Percentiles rank a stretch among this genome's conserved stretches.
Conservation (phyloP, 208 protist genomes). For the Leishmania turanica region DNA sequence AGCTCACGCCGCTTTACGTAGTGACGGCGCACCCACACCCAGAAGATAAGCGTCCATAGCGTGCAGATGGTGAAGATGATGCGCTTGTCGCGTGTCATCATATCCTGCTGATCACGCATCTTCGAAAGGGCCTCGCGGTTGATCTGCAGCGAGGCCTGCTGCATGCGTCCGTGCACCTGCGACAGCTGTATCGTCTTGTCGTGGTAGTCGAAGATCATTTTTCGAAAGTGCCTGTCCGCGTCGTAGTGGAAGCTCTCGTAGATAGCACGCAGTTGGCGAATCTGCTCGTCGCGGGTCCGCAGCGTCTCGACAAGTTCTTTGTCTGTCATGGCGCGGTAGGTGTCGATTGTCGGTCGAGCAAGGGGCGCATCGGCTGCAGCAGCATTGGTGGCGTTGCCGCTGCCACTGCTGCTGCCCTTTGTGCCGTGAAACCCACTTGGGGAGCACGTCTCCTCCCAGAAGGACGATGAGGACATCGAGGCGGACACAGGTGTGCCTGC, state of each 20-base stretch:
- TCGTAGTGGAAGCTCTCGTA: slow-evolving; percentile 91
- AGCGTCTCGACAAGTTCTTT: slow-evolving; percentile 60
- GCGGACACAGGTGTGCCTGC: neutral
- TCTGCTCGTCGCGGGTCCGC: slow-evolving; percentile 56
- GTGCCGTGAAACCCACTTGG: neutral
- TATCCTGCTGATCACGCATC: slow-evolving; percentile 87
- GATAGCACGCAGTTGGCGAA: slow-evolving; percentile 59
- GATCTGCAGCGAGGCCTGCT: slow-evolving; percentile 73
- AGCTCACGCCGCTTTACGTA: slow-evolving; percentile 68
- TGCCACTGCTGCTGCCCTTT: neutral
- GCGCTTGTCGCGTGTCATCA: slow-evolving; percentile 79
- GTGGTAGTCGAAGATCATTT: slow-evolving; percentile 90
- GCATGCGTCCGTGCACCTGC: slow-evolving; percentile 89
- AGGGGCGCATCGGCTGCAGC: slow-evolving; percentile 2
- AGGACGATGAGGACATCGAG: slow-evolving; percentile 6
- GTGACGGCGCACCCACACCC: slow-evolving; percentile 87
- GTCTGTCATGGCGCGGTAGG: slow-evolving; percentile 68
- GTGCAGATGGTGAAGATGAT: slow-evolving; percentile 62
- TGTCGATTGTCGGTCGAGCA: slow-evolving; percentile 67
- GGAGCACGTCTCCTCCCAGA: slow-evolving; percentile 4
- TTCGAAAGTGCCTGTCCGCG: slow-evolving; percentile 73
- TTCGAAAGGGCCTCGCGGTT: slow-evolving; percentile 76
- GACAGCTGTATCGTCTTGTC: slow-evolving; percentile 89
- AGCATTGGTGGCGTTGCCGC: neutral
- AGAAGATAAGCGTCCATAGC: slow-evolving; percentile 68